These are phyloP conservation scores for Neckera pumila DNA, from an alignment of 225 moss, liverwort and hornwort genomes.

Conservation along the genomic window DNA sequence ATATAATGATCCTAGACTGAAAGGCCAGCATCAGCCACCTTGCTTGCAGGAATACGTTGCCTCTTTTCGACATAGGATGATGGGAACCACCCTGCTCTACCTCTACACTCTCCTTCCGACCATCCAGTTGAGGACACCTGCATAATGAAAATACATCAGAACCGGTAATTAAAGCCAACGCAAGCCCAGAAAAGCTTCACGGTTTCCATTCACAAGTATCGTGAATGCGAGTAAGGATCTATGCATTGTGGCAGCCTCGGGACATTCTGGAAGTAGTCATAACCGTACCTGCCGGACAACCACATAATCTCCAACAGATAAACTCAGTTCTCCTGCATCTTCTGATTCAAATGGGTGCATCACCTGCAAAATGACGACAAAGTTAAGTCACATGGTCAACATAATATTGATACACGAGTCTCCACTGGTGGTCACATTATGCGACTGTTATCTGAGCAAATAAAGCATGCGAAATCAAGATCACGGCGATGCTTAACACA, in stretches of 20 bases:
- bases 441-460: neutral
- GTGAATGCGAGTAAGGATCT: neutral
- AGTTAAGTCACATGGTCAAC: neutral
- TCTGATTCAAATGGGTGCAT: slow-evolving; percentile 44
- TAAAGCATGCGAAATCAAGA: neutral
- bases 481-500: neutral
- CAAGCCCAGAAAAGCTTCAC: neutral
- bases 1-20: neutral
- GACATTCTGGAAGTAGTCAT: neutral
- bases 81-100: slow-evolving; percentile 39
- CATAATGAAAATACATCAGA: neutral
- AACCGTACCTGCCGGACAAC: slow-evolving; percentile 49
- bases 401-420: neutral
- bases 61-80: slow-evolving; percentile 33
- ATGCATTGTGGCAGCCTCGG: neutral
- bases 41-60: slow-evolving; percentile 32
- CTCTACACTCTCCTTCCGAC: slow-evolving; percentile 45
- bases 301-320: slow-evolving; percentile 45
- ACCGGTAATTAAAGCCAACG: neutral
- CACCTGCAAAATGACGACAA: slow-evolving; percentile 10
- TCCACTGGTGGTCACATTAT: neutral
- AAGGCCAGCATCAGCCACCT: slow-evolving; percentile 32
- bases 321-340: slow-evolving; percentile 34
- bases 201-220: neutral
- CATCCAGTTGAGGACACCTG: slow-evolving; percentile 37